Percentiles rank a stretch among this genome's conserved stretches.
Conservation (phyloP, 2,329 filamentous ascomycete genomes). For the Xylaria sp. region DNA sequence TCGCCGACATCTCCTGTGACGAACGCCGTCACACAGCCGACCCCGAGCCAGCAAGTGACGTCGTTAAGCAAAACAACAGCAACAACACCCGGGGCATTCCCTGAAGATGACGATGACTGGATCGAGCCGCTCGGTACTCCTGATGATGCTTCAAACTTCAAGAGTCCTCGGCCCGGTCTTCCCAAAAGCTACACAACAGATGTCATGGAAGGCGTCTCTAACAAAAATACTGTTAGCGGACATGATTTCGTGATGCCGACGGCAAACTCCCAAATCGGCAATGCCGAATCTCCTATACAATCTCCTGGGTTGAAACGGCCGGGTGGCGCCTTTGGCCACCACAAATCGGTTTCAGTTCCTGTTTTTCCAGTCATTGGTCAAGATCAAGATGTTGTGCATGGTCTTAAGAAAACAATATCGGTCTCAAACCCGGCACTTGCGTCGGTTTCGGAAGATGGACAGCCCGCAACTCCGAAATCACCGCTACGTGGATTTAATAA, state of each 20-base stretch:
- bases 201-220: slow-evolving; percentile 66
- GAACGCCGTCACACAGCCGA: slow-evolving; percentile 46
- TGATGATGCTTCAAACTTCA: slow-evolving; percentile 51
- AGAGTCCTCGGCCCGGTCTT: slow-evolving; percentile 63
- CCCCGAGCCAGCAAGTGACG: slow-evolving; percentile 53
- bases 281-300: slow-evolving; percentile 52
- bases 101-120: slow-evolving; percentile 71
- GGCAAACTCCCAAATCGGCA: slow-evolving; percentile 51
- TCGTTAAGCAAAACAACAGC: slow-evolving; percentile 51
- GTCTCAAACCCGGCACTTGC: slow-evolving; percentile 66
- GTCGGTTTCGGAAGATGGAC: slow-evolving; percentile 58
- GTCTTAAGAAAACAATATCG: slow-evolving; percentile 69
- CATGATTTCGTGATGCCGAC: slow-evolving; percentile 59
- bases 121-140: slow-evolving; percentile 63
- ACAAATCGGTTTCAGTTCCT: slow-evolving; percentile 73
- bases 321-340: slow-evolving; percentile 58
- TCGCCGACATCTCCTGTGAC: slow-evolving; percentile 48
- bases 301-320: slow-evolving; percentile 48
- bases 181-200: slow-evolving; percentile 71
- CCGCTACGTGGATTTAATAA: slow-evolving; percentile 70
- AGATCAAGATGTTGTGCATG: slow-evolving; percentile 48
- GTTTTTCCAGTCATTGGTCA: slow-evolving; percentile 54
- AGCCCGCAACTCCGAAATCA: slow-evolving; percentile 66
- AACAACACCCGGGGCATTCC: slow-evolving; percentile 69
- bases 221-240: slow-evolving; percentile 61